Evolutionary conservation across 352 stramenopile species (phyloP).

Genomic region (Pythium sp.): DNA sequence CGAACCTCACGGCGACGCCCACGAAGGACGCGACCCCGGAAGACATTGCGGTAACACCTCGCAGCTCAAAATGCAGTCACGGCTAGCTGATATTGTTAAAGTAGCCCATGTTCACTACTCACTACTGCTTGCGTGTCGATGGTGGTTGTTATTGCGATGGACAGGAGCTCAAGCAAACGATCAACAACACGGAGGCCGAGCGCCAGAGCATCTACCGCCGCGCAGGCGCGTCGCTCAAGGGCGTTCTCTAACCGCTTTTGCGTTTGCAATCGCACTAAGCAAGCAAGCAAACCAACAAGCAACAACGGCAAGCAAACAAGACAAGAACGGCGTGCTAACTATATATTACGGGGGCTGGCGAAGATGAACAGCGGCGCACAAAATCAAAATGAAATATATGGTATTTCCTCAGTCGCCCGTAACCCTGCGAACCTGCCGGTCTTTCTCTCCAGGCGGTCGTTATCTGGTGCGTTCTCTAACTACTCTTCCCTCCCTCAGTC

Average conservation of each 20-base stretch:
- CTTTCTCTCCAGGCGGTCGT: not conserved
- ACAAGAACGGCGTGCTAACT: not conserved
- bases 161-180: slow-evolving; percentile 72
- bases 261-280: not conserved
- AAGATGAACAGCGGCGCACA: not conserved
- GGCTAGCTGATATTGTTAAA: not conserved
- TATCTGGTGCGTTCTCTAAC: not conserved
- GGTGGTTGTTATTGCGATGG: not conserved
- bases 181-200: slow-evolving; percentile 73
- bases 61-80: not conserved
- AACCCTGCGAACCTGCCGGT: not conserved
- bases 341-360: not conserved
- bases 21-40: slow-evolving; percentile 76
- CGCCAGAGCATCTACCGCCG: slow-evolving; percentile 80
- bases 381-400: slow-evolving; percentile 3
- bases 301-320: slow-evolving; percentile 2
- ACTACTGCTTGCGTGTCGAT: not conserved
- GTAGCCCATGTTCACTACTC: not conserved
- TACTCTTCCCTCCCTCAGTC: not conserved
- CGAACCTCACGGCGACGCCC: slow-evolving; percentile 76
- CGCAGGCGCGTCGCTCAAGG: slow-evolving; percentile 75
- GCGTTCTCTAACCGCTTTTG: slow-evolving; percentile 47
- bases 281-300: slow-evolving; percentile 1
- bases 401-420: not conserved
- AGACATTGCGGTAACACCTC: slow-evolving; percentile 53